Conservation (phyloP, 768 basidiomycete species). For the Antrodiella citrinella region DNA sequence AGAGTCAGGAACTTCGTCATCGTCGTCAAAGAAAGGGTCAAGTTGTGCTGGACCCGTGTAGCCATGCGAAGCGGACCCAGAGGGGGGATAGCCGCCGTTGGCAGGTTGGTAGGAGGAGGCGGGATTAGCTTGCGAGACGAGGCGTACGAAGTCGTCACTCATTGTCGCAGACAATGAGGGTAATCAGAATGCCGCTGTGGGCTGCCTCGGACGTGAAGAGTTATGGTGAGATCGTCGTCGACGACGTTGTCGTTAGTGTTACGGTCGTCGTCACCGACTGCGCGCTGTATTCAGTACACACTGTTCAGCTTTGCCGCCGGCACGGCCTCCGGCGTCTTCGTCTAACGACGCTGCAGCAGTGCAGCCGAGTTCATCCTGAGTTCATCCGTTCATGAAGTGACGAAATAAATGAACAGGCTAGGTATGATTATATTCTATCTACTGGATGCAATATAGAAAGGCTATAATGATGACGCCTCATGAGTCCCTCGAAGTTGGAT, state of each 20-base stretch:
- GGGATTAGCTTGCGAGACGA: constrained; percentile 67
- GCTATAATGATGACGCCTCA: too few species aligned
- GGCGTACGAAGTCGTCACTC: constrained; percentile 67
- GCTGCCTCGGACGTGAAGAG: neutral
- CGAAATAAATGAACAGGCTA: too few species aligned
- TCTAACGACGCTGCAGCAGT: too few species aligned
- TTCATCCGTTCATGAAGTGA: too few species aligned
- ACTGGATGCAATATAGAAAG: too few species aligned
- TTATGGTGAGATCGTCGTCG: neutral
- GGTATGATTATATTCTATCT: too few species aligned
- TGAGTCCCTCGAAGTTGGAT: too few species aligned
- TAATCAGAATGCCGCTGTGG: neutral
- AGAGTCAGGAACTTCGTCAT: constrained; percentile 54
- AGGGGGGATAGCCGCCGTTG: constrained; percentile 54
- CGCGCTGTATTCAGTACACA: neutral
- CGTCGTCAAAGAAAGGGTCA: constrained; percentile 89
- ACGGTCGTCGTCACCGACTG: neutral
- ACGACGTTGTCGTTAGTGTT: neutral
- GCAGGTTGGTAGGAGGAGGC: constrained; percentile 48
- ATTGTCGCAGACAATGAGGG: constrained; percentile 27
- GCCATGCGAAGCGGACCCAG: constrained; percentile 26
- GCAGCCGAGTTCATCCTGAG: too few species aligned
- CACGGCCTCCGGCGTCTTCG: neutral
- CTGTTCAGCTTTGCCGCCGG: neutral
- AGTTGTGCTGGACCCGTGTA: constrained; percentile 37